Evolutionary conservation across 495 filamentous ascomycete genomes (phyloP).

Genomic region (Tuber magnatum): DNA sequence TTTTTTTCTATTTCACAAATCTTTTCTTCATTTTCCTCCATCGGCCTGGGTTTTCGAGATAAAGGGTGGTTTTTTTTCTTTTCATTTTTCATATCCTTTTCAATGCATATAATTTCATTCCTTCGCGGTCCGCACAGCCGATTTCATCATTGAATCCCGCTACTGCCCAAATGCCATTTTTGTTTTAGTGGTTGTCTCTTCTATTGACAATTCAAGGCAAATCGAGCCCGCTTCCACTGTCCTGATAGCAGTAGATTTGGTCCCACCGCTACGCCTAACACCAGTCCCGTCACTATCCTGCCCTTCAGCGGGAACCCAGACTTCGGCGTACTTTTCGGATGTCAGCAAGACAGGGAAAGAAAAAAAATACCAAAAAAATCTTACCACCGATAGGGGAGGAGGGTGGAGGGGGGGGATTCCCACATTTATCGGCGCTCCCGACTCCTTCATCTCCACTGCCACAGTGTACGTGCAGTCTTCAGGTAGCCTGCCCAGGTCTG

Average conservation of each 20-base stretch:
- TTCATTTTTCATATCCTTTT: too few relatives aligned
- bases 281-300: slow-evolving; percentile 10
- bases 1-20: slow-evolving; percentile 7
- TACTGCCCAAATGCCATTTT: slow-evolving; percentile 23
- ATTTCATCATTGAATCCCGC: not conserved
- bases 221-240: slow-evolving; percentile 33
- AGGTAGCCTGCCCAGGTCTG: slow-evolving; percentile 59
- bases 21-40: not conserved
- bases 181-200: slow-evolving; percentile 33
- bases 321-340: slow-evolving; percentile 19
- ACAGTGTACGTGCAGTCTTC: slow-evolving; percentile 76
- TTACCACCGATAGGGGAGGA: not conserved
- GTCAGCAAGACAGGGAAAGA: not conserved
- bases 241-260: slow-evolving; percentile 28
- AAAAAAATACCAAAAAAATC: not conserved
- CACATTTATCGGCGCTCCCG: slow-evolving; percentile 55
- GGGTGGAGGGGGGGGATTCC: not conserved
- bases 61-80: slow-evolving; percentile 20
- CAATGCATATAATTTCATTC: not conserved
- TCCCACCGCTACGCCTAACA: slow-evolving; percentile 12
- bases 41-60: slow-evolving; percentile 8
- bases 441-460: slow-evolving; percentile 71
- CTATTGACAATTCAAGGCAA: slow-evolving; percentile 35
- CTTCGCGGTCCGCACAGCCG: not conserved
- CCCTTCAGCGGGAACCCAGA: slow-evolving; percentile 31